Evolutionary conservation across 305 asterid genomes (phyloP).

Genomic region (Solanum chacoense): DNA sequence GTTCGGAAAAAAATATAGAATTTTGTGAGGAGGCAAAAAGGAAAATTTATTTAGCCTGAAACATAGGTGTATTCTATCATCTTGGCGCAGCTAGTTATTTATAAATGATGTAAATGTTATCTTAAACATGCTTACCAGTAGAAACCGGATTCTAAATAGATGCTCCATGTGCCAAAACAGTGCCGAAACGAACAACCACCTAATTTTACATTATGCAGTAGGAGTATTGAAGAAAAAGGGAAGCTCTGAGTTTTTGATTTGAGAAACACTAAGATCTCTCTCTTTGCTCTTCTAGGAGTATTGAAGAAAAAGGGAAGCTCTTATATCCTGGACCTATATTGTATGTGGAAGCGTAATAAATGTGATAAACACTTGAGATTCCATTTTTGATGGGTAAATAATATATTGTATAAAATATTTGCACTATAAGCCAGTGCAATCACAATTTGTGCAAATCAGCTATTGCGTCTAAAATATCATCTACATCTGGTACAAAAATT

Average conservation of each 20-base stretch:
- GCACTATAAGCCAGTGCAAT: neutral
- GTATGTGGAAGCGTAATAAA: neutral
- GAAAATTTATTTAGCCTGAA: neutral
- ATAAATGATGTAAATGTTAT: neutral
- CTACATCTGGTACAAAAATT: neutral
- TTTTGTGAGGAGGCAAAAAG: neutral
- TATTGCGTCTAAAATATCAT: neutral
- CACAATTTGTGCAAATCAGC: neutral
- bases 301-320: neutral
- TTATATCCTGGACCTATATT: neutral
- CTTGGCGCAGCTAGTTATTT: neutral
- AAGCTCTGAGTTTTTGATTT: neutral
- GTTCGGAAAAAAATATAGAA: neutral
- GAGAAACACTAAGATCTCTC: neutral
- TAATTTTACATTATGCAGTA: neutral
- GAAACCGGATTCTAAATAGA: neutral
- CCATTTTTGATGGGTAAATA: conserved; percentile 27
- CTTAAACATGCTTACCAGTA: neutral
- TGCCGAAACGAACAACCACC: neutral
- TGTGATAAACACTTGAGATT: conserved; percentile 5
- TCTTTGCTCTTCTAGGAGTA: neutral
- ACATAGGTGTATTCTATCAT: neutral
- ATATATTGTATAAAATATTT: neutral
- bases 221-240: neutral
- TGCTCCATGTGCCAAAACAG: neutral